These are phyloP conservation scores for Spathaspora sp. DNA, from an alignment of 1,139 yeast genomes.

Conservation along the genomic window DNA sequence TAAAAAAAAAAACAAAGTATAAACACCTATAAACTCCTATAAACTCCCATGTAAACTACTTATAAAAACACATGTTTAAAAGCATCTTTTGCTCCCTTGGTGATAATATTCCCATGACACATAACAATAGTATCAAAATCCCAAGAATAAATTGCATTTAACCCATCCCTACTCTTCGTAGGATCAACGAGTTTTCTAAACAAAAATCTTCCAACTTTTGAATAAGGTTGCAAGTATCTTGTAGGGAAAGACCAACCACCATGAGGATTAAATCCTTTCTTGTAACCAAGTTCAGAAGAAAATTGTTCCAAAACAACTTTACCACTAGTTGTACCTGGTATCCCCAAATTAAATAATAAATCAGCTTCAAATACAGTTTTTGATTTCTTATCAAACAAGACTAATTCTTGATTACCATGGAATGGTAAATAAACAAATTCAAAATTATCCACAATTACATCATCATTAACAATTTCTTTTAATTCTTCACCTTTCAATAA, in stretches of 20 bases:
- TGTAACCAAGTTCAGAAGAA: slow-evolving; percentile 45
- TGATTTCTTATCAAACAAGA: slow-evolving; percentile 45
- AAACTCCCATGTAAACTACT: neutral
- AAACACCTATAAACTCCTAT: neutral
- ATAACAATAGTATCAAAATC: slow-evolving; percentile 50
- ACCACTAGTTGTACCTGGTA: slow-evolving; percentile 16
- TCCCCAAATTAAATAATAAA: slow-evolving; percentile 50
- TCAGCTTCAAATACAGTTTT: slow-evolving; percentile 57
- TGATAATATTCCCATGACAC: slow-evolving; percentile 60
- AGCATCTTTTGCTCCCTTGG: slow-evolving; percentile 37
- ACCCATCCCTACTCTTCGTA: slow-evolving; percentile 21
- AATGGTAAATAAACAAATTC: slow-evolving; percentile 56
- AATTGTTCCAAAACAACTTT: slow-evolving; percentile 27
- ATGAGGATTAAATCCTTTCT: slow-evolving; percentile 34
- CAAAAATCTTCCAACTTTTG: slow-evolving; percentile 33
- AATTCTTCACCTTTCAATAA: slow-evolving; percentile 23
- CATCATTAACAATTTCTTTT: slow-evolving; percentile 23
- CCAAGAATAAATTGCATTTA: slow-evolving; percentile 40
- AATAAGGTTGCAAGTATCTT: slow-evolving; percentile 38
- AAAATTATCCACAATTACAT: slow-evolving; percentile 36
- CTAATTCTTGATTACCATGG: slow-evolving; percentile 56
- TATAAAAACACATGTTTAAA: slow-evolving; percentile 19
- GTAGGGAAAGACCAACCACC: slow-evolving; percentile 39
- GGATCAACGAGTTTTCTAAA: slow-evolving; percentile 25
- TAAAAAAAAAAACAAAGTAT: neutral